phyloP scores from a whole-genome alignment of 2,329 filamentous ascomycete species.

The Aspergillus viridinutans region DNA sequence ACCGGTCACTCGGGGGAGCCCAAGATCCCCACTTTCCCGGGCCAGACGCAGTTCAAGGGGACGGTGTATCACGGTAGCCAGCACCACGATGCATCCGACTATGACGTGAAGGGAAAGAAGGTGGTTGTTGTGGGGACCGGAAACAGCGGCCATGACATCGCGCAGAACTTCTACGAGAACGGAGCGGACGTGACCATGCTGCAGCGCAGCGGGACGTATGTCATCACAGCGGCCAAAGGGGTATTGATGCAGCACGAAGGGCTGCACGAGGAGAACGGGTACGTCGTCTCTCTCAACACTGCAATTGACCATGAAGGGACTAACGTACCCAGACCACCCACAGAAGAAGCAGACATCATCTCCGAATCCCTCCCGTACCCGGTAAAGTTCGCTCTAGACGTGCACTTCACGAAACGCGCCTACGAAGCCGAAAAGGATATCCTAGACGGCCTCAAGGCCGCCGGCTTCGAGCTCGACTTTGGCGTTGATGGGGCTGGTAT shows the following conservation, averaged over 20 bases:
- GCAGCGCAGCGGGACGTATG: slow-evolving; percentile 50
- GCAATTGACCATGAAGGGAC: not conserved
- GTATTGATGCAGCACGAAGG: slow-evolving; percentile 44
- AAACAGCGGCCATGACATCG: slow-evolving; percentile 50
- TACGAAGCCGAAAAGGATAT: slow-evolving; percentile 40
- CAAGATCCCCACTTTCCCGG: slow-evolving; percentile 38
- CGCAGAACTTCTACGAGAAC: slow-evolving; percentile 48
- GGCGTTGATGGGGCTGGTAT: slow-evolving; percentile 41
- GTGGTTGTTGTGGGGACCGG: slow-evolving; percentile 49
- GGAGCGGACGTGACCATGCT: slow-evolving; percentile 52
- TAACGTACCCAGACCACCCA: slow-evolving; percentile 35
- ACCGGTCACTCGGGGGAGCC: slow-evolving; percentile 46
- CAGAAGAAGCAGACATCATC: slow-evolving; percentile 50
- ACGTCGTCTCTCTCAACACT: not conserved
- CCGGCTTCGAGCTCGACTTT: slow-evolving; percentile 44
- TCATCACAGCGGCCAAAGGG: slow-evolving; percentile 44
- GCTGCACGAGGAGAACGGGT: slow-evolving; percentile 44
- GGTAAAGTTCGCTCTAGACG: slow-evolving; percentile 44
- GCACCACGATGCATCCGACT: slow-evolving; percentile 39
- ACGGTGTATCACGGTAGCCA: slow-evolving; percentile 42
- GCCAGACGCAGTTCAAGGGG: slow-evolving; percentile 42
- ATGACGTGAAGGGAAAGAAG: slow-evolving; percentile 40
- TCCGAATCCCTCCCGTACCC: slow-evolving; percentile 45
- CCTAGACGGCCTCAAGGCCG: slow-evolving; percentile 44
- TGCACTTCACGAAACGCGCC: slow-evolving; percentile 41